phyloP scores from a whole-genome alignment of 495 filamentous ascomycete species.

The Talaromyces liani region DNA sequence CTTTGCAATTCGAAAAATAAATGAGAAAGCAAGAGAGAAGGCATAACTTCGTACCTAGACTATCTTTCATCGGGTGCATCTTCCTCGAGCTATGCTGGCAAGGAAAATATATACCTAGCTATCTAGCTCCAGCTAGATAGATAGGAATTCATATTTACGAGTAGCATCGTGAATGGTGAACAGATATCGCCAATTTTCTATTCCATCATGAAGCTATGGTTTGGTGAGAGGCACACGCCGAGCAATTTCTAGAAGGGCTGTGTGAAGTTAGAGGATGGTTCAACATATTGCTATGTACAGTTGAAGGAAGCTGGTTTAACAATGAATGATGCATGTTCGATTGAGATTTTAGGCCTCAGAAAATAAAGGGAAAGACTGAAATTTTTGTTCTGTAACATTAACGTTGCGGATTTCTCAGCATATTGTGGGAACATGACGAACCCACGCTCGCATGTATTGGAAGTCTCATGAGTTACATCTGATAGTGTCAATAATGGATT shows the following conservation, averaged over 20 bases:
- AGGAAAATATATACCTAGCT: neutral
- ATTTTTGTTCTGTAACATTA: too few relatives aligned
- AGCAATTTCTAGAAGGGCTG: neutral
- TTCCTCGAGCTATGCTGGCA: neutral
- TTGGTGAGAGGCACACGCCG: neutral
- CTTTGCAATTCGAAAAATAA: constrained; percentile 44
- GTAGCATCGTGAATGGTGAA: neutral
- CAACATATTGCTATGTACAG: neutral
- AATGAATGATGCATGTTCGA: neutral
- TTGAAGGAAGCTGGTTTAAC: neutral
- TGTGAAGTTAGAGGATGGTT: neutral
- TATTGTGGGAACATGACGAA: too few relatives aligned
- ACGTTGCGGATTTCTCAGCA: too few relatives aligned
- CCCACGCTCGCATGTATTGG: too few relatives aligned
- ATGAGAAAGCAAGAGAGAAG: constrained; percentile 9
- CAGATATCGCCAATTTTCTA: neutral
- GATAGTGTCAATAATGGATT: too few relatives aligned
- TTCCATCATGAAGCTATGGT: neutral
- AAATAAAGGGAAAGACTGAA: neutral
- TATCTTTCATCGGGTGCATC: too few relatives aligned
- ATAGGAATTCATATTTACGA: neutral
- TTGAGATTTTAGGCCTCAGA: neutral
- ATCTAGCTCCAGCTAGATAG: neutral
- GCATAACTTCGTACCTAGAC: neutral
- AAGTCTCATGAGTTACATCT: too few relatives aligned